Base-by-base conservation (phyloP, 2,329 filamentous ascomycete species). In the Ophiostoma sp. region DNA sequence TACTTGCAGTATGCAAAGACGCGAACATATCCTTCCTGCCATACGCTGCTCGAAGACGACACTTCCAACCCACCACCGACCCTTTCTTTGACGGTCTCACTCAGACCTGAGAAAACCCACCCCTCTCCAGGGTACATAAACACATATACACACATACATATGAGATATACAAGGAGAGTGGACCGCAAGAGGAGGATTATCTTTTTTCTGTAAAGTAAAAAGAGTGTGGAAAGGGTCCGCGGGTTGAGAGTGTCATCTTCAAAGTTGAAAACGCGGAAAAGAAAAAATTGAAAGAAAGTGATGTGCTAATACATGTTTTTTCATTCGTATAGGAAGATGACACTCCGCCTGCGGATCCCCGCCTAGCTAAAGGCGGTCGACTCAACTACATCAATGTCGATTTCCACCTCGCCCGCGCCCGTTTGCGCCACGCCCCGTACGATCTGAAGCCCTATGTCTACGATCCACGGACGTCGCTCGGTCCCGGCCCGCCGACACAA, bases 401-500 rank as follows among this genome's bases (percentile, higher is more conserved):
- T 79, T 91, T 87, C 82, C 91, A 89, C 84, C 88, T 88, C 74
- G 89, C 86, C 80, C 95, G 91, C 84, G 91, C 89, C 76, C 93
- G 89, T 78, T 84, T 91, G 79, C 92, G 88, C 79, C 89, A 87
- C 77, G 88, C 92, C 36, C 92, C 92, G 0, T 97, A 97, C 82
- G 91, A 92, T 75, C 84, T 97, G 70, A 93, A 90, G 80, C 91
- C 92, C 28, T 98, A 97, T 82, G 83, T 89, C 33, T 96, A 94
- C 82, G 95, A 98, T 80, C 84, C 90, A 5, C 90, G 90, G 78
- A 94, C 93, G 4, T 97, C 95, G 1, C 90, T 97, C 78, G 95
- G 95, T 0, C 93, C 94, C 31, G 94, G 94, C 0, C 95, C 95
- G 17, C 93, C 96, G 1, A 94, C 92, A 2, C 94, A 97, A 80